Conservation (phyloP, 495 filamentous ascomycete genomes). For the Penicillium fimorum region DNA sequence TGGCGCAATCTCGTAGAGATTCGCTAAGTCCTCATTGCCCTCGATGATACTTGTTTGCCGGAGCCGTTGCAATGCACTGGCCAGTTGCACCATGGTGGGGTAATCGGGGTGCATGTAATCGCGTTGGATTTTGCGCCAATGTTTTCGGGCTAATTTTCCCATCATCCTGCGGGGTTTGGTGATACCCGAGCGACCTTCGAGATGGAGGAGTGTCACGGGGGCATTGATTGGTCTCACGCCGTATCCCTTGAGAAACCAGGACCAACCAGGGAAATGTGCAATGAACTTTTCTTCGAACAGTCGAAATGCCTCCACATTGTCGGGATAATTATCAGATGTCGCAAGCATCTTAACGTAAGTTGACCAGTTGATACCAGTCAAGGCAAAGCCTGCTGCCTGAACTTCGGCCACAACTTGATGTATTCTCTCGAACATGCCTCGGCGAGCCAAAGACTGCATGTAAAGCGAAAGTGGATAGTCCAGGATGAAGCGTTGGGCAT, state of each 20-base stretch:
- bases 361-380: conserved; percentile 58
- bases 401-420: conserved; percentile 50
- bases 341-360: conserved; percentile 51
- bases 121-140: conserved; percentile 41
- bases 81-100: conserved; percentile 54
- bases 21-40: conserved; percentile 30
- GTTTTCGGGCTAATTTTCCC: conserved; percentile 25
- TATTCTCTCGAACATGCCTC: conserved; percentile 48
- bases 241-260: conserved; percentile 30
- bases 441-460: conserved; percentile 53
- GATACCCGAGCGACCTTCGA: conserved; percentile 22
- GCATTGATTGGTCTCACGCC: conserved; percentile 32
- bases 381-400: conserved; percentile 58
- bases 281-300: conserved; percentile 73
- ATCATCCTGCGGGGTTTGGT: conserved; percentile 25
- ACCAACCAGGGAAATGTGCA: conserved; percentile 73
- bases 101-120: conserved; percentile 52
- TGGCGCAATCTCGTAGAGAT: conserved; percentile 42
- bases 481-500: conserved; percentile 58
- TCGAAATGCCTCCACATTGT: conserved; percentile 56
- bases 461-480: conserved; percentile 57
- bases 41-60: conserved; percentile 36
- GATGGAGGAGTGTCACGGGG: conserved; percentile 29
- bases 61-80: conserved; percentile 44
- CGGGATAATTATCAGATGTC: conserved; percentile 31